These are phyloP conservation scores for Ophiostoma montium DNA, from an alignment of 2,329 filamentous ascomycete species.

Conservation along the genomic window DNA sequence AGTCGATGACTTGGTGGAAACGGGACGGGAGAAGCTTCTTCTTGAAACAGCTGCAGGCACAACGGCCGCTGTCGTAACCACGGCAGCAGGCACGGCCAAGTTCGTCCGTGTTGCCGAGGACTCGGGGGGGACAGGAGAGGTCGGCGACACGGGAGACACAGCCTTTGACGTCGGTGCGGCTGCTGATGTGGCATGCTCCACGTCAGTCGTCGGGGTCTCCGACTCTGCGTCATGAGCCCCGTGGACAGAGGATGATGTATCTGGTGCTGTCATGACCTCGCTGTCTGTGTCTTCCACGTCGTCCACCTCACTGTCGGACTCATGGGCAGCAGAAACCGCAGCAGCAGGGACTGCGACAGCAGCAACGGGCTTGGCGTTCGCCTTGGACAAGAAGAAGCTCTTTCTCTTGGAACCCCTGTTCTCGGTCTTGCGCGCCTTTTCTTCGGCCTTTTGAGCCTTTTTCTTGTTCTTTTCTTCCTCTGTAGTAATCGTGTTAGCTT, in stretches of 20 bases:
- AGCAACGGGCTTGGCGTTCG: background rate
- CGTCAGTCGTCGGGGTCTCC: background rate
- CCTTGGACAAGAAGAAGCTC: background rate
- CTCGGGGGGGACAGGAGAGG: background rate
- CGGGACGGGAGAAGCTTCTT: background rate
- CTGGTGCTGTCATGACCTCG: slow-evolving; percentile 5
- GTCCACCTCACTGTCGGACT: background rate
- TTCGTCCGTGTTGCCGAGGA: background rate
- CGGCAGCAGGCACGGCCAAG: background rate
- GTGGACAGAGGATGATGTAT: background rate
- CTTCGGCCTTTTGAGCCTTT: slow-evolving; percentile 26
- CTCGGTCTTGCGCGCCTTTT: slow-evolving; percentile 20
- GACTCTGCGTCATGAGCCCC: background rate
- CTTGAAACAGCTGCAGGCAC: background rate
- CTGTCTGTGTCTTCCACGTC: background rate
- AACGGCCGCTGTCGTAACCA: background rate
- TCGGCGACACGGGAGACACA: background rate
- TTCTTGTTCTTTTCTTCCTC: slow-evolving; percentile 30
- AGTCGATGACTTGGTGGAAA: background rate
- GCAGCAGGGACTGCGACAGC: too few species aligned
- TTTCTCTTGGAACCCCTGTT: background rate
- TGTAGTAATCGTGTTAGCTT: slow-evolving; percentile 12
- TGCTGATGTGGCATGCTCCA: background rate
- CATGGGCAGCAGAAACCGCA: background rate
- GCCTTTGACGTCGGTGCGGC: background rate